Base-by-base conservation (phyloP, 495 filamentous ascomycete genomes). In the Penicillium robsamsonii region DNA sequence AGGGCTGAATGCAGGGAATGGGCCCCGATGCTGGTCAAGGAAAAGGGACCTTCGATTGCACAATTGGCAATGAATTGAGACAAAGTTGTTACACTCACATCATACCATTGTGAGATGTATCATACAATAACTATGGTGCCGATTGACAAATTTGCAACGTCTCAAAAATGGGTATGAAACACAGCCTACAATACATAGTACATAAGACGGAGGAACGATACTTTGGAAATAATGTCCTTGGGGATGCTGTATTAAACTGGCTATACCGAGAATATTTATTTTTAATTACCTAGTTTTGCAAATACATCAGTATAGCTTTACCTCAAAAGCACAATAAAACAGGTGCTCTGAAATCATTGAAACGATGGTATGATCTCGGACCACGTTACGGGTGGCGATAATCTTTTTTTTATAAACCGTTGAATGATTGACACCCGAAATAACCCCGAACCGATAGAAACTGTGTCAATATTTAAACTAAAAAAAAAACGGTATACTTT, bases 311-410 rank as follows among this genome's bases (percentile, higher is more conserved):
- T 22, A 22, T 22, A 22, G 22, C 22, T 22, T 22, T 22, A 22
- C 2, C 22, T 22, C 22, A 22, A 22, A 22, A 22, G 2, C 22
- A 22, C 22, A 22, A 22, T 22, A 22, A 22, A 22, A 22, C 22
- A n/a, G 35, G 15, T 4, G 5, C 15, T n/a, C 5, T 8, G 35
- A n/a, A 37, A 15, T 37, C 35, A 43, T 43, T 9, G 41, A 43
- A 22, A 22, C 17, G 11, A 22, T 18, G 20, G 24, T 13, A 13
- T 25, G 43, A 46, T 46, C 43, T 11, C 2, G 2, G 45, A 9
- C 45, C 18, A 29, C 18, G 45, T 31, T 31, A 46, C 24, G 43
- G 47, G 47, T 50, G 47, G 47, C 47, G 13, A 41, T 7, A 27
- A 5, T 31, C 13, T 3, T 29, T 41, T 50, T 9, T 7, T 29